Evolutionary conservation across 2,329 filamentous ascomycete genomes (phyloP), one percentile per base, ranked within the genome.

Genomic region (Anisogramma anomala): DNA sequence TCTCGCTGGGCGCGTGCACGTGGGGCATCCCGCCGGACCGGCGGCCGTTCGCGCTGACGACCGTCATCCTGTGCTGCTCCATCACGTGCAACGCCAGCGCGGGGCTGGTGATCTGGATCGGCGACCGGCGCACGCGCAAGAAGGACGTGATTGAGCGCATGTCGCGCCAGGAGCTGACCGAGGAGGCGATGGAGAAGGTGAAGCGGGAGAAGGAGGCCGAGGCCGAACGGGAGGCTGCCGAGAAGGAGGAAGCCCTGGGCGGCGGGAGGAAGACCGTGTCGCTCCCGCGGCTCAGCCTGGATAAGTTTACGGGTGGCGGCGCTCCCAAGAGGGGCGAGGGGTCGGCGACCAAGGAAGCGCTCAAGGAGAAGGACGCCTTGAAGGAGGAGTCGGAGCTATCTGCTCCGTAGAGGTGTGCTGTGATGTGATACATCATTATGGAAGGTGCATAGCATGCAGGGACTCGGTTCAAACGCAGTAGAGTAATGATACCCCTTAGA

Each of bases 111-210:
- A 93, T 93, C 55, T 77, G 69, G 49, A 68, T 86, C 13, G 85
- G 85, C 1, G 84, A 89, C 54, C 72, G 79, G 15, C 74, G 72
- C 48, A 87, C 84, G 2, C 68, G 85, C 37, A 93, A 93, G 69
- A 89, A 87, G 71, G 84, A 93, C 31, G 83, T 93, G 0, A 67
- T 87, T 17, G 79, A 88, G 54, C 71, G 79, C 33, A 74, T 91
- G 61, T 76, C 83, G 52, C 67, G 84, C 22, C 85, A 91, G 55
- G 77, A 85, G 48, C 60, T 93, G 42, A 93, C 85, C 36, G 56
- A 67, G 23, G 64, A 74, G 41, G 70, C 71, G 7, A 71, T 71
- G 39, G 63, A 67, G 45, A 66, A 68, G 39, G 60, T 69, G 43
- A 61, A 65, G 50, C 68, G 68, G 49, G 66, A 68, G 53, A 62